Conservation (phyloP, 495 filamentous ascomycete genomes). For the Tuber borchii region DNA sequence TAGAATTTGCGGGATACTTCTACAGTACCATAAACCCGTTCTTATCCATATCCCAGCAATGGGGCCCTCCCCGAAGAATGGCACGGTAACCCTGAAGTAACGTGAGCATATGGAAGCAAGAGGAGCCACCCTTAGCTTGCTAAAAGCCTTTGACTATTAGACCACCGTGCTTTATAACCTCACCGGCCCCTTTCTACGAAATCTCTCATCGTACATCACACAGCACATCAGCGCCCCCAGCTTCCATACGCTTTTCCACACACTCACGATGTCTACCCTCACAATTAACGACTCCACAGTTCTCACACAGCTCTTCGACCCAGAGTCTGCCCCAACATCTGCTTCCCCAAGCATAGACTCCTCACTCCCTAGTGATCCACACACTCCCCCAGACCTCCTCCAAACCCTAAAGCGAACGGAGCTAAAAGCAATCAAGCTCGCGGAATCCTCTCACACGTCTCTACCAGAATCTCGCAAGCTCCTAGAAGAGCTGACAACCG, state of each 20-base stretch:
- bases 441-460: conserved; percentile 27
- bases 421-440: conserved; percentile 45
- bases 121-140: no score
- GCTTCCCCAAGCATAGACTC: conserved; percentile 51
- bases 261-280: conserved; percentile 43
- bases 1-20: no score
- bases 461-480: conserved; percentile 16
- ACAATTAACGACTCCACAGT: conserved; percentile 64
- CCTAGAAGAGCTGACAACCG: conserved; percentile 52
- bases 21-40: no score
- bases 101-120: background rate
- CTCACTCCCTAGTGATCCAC: conserved; percentile 57
- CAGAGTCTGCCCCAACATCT: conserved; percentile 57
- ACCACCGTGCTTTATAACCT: background rate
- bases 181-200: background rate
- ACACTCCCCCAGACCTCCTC: conserved; percentile 50
- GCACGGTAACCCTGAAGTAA: background rate
- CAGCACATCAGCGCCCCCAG: background rate
- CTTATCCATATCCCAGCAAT: no score
- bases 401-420: conserved; percentile 49
- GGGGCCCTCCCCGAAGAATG: background rate
- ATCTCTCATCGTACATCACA: background rate
- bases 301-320: conserved; percentile 72
- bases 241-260: background rate
- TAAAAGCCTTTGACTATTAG: background rate